Conservation (phyloP, 2,329 filamentous ascomycete genomes). For the Curvularia verruculosa region DNA sequence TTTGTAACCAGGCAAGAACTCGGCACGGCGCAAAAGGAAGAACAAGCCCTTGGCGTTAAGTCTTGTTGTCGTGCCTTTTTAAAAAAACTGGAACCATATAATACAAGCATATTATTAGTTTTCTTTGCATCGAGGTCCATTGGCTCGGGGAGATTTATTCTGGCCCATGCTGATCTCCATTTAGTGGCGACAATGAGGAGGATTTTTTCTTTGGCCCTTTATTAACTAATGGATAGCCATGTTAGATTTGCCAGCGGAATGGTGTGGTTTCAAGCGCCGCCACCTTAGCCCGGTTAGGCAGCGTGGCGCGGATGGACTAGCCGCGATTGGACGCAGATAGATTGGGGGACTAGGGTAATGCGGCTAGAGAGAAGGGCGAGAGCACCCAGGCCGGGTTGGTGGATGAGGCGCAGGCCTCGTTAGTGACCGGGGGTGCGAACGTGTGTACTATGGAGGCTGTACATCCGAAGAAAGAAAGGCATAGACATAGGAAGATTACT, state of each 20-base stretch:
- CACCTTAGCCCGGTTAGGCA: not conserved
- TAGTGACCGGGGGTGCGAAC: not conserved
- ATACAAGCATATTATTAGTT: not conserved
- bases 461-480: not conserved
- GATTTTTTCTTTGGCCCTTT: not conserved
- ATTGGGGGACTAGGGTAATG: conserved; percentile 10
- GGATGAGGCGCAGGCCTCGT: conserved; percentile 2
- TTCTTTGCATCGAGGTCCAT: not conserved
- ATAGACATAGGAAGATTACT: not conserved
- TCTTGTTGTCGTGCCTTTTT: not conserved
- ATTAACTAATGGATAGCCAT: not conserved
- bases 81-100: not conserved
- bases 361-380: not conserved
- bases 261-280: conserved; percentile 8
- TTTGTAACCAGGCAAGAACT: not conserved
- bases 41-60: not conserved
- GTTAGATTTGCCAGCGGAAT: not conserved
- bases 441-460: not conserved
- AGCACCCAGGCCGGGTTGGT: not conserved
- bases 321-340: conserved; percentile 13
- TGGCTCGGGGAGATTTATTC: conserved; percentile 1
- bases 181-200: conserved; percentile 1
- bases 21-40: not conserved
- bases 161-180: not conserved
- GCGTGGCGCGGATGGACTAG: not conserved